Evolutionary conservation across 2,329 filamentous ascomycete species (phyloP), one percentile per base, ranked within the genome.

Genomic region (Arthroderma uncinatum): DNA sequence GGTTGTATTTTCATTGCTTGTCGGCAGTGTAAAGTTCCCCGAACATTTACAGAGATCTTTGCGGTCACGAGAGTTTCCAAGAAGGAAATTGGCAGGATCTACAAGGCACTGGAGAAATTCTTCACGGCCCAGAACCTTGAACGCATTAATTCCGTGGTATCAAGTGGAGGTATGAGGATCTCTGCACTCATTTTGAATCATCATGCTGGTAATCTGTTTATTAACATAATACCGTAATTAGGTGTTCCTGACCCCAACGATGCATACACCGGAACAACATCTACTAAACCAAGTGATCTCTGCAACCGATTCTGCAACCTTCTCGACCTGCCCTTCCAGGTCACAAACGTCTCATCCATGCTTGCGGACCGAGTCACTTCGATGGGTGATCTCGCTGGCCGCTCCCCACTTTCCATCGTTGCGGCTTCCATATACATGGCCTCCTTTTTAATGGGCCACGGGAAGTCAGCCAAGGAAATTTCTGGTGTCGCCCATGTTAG

Each of bases 1-100:
- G 90, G 91, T 5, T 96, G 91, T 74, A 93, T 98, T 72, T 97
- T 98, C 77, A 92, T 98, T 65, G 90, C 93, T 40, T 97, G 92
- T 71, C 89, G 93, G 47, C 89, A 96, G 72, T 87, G 89, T 68
- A 82, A 84, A 60, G 86, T 91, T 30, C 86, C 88, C 3, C 87
- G 93, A 63, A 95, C 90, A 2, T 98, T 98, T 75, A 84, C 87
- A 53, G 94, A 98, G 71, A 93, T 98, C 66, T 94, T 88, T 74
- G 86, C 89, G 60, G 79, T 97, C 70, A 98, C 93, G 7, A 89
- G 88, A 64, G 92, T 98, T 28, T 85, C 86, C 60, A 96, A 97
- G 78, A 97, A 97, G 76, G 94, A 98, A 69, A 95, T 98, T 62
- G 93, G 93, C 21, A 80, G 91, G 58, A 92, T 92, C 23, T 98